These are phyloP conservation scores for Phalaenopsis aphrodite DNA, from an alignment of 106 monocot genomes.

Conservation along the genomic window DNA sequence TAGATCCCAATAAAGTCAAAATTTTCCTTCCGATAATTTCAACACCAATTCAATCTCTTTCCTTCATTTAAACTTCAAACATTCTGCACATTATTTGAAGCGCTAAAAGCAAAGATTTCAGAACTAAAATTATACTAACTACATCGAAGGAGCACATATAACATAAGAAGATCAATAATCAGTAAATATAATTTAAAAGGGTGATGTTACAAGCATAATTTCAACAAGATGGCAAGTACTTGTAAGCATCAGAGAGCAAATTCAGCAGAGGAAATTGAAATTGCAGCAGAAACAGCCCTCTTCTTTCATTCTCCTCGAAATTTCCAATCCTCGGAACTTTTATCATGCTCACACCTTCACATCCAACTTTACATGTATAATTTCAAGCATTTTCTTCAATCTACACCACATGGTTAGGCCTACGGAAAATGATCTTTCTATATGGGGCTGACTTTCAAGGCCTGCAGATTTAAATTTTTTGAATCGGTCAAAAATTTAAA, in stretches of 20 bases:
- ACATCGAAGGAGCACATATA: too few relatives aligned
- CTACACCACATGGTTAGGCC: neutral
- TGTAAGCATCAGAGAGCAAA: neutral
- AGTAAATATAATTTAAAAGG: too few relatives aligned
- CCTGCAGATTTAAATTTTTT: slow-evolving; percentile 22
- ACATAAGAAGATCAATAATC: too few relatives aligned
- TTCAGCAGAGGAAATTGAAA: neutral
- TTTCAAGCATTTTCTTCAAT: neutral
- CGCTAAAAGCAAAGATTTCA: too few relatives aligned
- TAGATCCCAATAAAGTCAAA: too few relatives aligned
- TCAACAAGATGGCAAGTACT: neutral
- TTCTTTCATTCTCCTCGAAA: neutral
- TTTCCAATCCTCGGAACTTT: neutral
- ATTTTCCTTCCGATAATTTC: too few relatives aligned
- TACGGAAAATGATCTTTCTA: slow-evolving; percentile 7
- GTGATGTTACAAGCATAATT: neutral
- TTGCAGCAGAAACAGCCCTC: neutral
- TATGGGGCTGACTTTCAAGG: slow-evolving; percentile 57
- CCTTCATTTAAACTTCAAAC: too few relatives aligned
- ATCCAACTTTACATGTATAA: neutral
- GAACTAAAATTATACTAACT: too few relatives aligned
- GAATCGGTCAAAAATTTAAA: too few relatives aligned
- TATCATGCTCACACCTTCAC: neutral
- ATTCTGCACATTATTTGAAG: too few relatives aligned
- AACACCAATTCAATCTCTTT: too few relatives aligned